Evolutionary conservation across 2,329 filamentous ascomycete genomes (phyloP).

Genomic region (Penicillium glabrum): DNA sequence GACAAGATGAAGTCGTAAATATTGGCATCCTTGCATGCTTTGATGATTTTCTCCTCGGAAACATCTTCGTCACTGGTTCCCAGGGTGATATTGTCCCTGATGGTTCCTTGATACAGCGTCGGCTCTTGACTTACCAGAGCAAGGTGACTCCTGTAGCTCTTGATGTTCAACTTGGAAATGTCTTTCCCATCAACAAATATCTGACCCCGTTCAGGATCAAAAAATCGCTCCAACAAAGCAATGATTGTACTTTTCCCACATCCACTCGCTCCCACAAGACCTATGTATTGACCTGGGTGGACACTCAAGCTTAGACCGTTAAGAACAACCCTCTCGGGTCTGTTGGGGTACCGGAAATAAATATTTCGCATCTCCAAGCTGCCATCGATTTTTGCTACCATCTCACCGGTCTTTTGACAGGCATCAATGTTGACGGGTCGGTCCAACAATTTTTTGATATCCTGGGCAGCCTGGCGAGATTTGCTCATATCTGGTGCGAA

Average conservation of each 20-base stretch:
- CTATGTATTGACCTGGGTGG: too few relatives aligned
- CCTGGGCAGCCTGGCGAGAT: too few relatives aligned
- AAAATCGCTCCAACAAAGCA: neutral
- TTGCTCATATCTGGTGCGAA: too few relatives aligned
- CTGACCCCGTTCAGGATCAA: neutral
- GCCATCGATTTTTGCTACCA: too few relatives aligned
- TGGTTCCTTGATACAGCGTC: neutral
- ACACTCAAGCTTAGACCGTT: too few relatives aligned
- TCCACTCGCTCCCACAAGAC: neutral
- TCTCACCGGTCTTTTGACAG: too few relatives aligned
- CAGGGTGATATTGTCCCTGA: neutral
- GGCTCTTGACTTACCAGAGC: neutral
- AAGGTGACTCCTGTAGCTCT: neutral
- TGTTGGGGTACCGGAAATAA: too few relatives aligned
- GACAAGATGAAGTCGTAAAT: neutral
- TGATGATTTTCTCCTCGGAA: neutral
- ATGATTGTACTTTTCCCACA: neutral
- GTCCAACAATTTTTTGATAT: too few relatives aligned
- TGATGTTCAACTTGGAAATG: neutral
- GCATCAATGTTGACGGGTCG: too few relatives aligned
- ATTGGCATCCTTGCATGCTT: neutral
- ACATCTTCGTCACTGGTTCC: neutral
- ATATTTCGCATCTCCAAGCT: too few relatives aligned
- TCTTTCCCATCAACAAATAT: neutral
- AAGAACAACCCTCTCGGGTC: too few relatives aligned